Percentiles rank a stretch among this genome's conserved stretches.
These are phyloP conservation scores for Bonia amplexicaulis DNA, from an alignment of 176 grass and related monocot genomes.

Conservation along the genomic window DNA sequence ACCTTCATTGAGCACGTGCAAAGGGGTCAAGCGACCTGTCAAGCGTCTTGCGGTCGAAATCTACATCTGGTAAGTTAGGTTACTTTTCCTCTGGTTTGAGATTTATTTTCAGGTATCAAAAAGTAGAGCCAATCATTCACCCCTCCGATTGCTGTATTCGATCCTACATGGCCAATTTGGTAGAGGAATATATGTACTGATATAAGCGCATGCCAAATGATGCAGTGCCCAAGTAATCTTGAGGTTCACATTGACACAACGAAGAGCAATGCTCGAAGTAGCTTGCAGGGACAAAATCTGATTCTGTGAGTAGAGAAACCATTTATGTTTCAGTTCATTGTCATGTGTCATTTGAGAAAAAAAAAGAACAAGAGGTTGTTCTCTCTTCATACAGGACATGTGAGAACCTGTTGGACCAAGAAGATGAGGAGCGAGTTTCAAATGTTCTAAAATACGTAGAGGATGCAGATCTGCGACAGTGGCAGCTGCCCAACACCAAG, in stretches of 20 bases:
- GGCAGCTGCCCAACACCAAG: slow-evolving; percentile 54
- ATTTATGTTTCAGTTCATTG: slow-evolving; percentile 11
- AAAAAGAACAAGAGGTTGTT: slow-evolving; percentile 9
- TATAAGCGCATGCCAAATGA: no score
- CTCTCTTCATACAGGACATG: slow-evolving; percentile 26
- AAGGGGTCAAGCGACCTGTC: no score
- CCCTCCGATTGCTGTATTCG: no score
- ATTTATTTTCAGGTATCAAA: no score
- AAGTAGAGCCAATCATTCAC: no score
- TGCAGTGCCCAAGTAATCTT: slow-evolving; percentile 48
- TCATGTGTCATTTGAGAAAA: not conserved
- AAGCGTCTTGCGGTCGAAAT: no score
- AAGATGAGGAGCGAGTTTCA: slow-evolving; percentile 43
- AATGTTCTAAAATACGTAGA: slow-evolving; percentile 68
- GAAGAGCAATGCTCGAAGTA: slow-evolving; percentile 54
- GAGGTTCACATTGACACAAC: slow-evolving; percentile 57
- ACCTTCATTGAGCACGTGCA: no score
- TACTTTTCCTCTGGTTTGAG: no score
- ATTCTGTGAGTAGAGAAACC: slow-evolving; percentile 39
- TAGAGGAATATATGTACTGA: no score
- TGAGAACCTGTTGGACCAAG: slow-evolving; percentile 42
- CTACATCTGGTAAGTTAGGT: no score
- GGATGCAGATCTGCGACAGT: slow-evolving; percentile 60
- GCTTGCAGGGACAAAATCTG: not conserved
- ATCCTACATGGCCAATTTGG: no score